phyloP scores from a whole-genome alignment of 2,329 filamentous ascomycete genomes.

The Paracamarosporium sp. region DNA sequence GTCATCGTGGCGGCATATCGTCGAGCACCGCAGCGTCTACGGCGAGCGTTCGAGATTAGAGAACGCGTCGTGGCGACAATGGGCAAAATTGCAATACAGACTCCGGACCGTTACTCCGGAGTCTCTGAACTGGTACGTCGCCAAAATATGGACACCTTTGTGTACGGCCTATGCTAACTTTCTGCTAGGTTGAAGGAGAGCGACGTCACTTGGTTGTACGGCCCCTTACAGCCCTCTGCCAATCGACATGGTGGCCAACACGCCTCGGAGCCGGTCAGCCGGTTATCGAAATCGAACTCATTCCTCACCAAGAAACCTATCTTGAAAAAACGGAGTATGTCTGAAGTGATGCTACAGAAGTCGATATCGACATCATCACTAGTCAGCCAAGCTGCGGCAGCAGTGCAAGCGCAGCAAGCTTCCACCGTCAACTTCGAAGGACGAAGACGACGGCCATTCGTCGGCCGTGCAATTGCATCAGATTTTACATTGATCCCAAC shows the following conservation, averaged over 20 bases:
- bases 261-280: slow-evolving; percentile 59
- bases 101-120: slow-evolving; percentile 89
- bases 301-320: slow-evolving; percentile 86
- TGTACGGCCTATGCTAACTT: slow-evolving; percentile 35
- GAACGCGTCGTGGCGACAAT: slow-evolving; percentile 96
- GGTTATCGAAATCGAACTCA: slow-evolving; percentile 68
- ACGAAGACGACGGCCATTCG: slow-evolving; percentile 59
- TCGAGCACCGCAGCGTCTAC: slow-evolving; percentile 78
- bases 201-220: slow-evolving; percentile 97
- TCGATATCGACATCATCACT: slow-evolving; percentile 89
- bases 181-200: slow-evolving; percentile 85
- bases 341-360: slow-evolving; percentile 89
- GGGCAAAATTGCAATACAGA: slow-evolving; percentile 90
- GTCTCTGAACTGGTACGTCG: slow-evolving; percentile 84
- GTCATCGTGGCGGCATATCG: slow-evolving; percentile 95
- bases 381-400: slow-evolving; percentile 85
- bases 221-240: slow-evolving; percentile 79
- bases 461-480: slow-evolving; percentile 67
- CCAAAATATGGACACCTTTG: slow-evolving; percentile 17
- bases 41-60: slow-evolving; percentile 83
- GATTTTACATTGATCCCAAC: slow-evolving; percentile 73
- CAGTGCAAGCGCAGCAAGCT: slow-evolving; percentile 83
- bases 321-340: slow-evolving; percentile 95
- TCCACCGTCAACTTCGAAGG: slow-evolving; percentile 53
- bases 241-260: slow-evolving; percentile 59